Base-by-base conservation (phyloP, 768 basidiomycete species). In the Trametes cinnabarina region DNA sequence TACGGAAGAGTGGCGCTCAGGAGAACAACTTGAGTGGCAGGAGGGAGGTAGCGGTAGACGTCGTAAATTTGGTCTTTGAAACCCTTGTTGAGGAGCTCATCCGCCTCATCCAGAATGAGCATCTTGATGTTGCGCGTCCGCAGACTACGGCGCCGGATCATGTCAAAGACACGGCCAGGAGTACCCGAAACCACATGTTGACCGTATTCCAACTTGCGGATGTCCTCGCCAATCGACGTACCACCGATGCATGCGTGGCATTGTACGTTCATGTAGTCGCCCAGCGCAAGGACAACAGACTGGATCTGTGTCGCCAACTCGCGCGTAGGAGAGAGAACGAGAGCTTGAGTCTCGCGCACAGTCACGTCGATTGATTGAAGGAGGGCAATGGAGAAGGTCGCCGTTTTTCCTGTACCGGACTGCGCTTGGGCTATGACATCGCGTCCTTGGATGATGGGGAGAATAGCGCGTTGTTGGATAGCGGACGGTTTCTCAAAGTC, bases 21-120 rank as follows among this genome's bases (percentile, higher is more conserved):
- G 46, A 98, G 82, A 43, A 99, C 94, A 44, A 98, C 96, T 74
- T 98, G 96, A 5, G 94, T 98, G 50, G 93, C 93, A 25, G 94
- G 94, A 28, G 96, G 96, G 40, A 98, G 88, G 71, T 95, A 95
- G 62, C 94, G 90, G 75, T 97, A 98, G 60, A 98, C 92, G 74
- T 99, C 96, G 77, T 98, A 98, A 70, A 98, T 98, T 76, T 98
- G 94, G 72, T 99, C 95, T 76, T 94, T 96, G 87, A 99, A 98
- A 20, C 96, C 96, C 75, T 94, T 95, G 79, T 94, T 94, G 61
- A 98, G 82, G 57, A 99, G 78, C 72, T 98, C 95, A 71, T 99
- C 96, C 57, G 95, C 94, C 75, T 95, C 93, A 67, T 95, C 94
- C 9, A 95, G 84, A 53, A 94, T 85, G 46, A 96, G 82, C 90